Evolutionary conservation across 768 basidiomycete species (phyloP), one percentile per base, ranked within the genome.

Genomic region (Pisolithus tinctorius): DNA sequence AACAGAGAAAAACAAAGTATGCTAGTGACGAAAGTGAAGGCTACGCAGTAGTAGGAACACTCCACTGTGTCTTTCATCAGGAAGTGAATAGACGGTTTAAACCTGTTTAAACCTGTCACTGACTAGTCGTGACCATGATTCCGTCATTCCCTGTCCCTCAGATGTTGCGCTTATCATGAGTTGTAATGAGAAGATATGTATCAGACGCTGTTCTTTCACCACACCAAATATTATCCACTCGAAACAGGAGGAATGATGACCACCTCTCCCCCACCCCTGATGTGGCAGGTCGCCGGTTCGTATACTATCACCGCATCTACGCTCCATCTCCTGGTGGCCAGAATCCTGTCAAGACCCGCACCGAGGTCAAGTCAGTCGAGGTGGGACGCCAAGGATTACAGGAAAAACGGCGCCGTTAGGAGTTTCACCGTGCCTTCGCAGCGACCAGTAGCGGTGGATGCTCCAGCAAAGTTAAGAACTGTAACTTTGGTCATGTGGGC

Each of bases 261-360:
- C 59, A 86, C 84, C 64, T 91, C 87, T 20, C 23, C 20, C 20
- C 86, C 88, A 10, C 86, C 84, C 42, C 65, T 74, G 44, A 92
- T 64, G 11, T 69, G 51, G 17, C 79, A 68, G 0, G 54, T 53
- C 17, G 71, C 69, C 2, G 76, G 75, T 54, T 83, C 74, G 11
- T 83, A 20, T 20, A 88, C 76, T 86, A 90, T 90, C 68, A 88
- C 86, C 47, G 76, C 84, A 60, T 89, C 71, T 11, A 91, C 86
- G 59, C 87, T 87, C 88, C 89, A 90, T 62, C 78, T 78, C 57
- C 82, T 83, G 30, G 72, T 68, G 44, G 74, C 65, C 27, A 91
- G 70, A 17, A 89, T 73, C 50, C 74, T 71, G 40, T 63, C 73
- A 29, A 91, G 67, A 42, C 63, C 62, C 4, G 74, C 73, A 7